Evolutionary conservation across 225 moss, liverwort and hornwort genomes (phyloP).

Genomic region (Physcomitrellopsis africana): DNA sequence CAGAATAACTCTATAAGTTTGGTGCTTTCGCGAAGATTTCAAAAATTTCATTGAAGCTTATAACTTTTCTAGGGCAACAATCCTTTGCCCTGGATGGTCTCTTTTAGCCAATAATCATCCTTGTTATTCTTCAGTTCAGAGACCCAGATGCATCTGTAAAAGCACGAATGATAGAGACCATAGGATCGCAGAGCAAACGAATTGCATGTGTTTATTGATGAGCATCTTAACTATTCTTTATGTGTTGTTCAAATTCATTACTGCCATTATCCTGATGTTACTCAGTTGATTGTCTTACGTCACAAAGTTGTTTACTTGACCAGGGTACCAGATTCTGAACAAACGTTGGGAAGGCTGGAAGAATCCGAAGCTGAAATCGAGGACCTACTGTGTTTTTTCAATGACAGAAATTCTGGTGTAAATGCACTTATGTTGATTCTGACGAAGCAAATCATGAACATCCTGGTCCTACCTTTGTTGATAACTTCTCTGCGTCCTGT

Average conservation of each 20-base stretch:
- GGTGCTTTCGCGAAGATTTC: constrained; percentile 20
- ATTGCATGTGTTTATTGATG: background rate
- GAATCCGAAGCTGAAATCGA: constrained; percentile 94
- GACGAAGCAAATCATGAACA: constrained; percentile 86
- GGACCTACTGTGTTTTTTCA: constrained; percentile 95
- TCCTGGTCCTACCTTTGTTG: constrained; percentile 83
- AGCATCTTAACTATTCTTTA: constrained; percentile 10
- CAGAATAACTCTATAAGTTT: background rate
- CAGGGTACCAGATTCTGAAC: constrained; percentile 83
- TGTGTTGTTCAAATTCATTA: background rate
- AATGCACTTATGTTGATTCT: constrained; percentile 77
- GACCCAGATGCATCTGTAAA: background rate
- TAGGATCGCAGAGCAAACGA: no score
- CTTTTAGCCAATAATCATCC: constrained; percentile 28
- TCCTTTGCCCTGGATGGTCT: constrained; percentile 80
- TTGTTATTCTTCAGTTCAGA: constrained; percentile 8
- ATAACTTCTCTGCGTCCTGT: constrained; percentile 74
- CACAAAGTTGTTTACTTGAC: constrained; percentile 14
- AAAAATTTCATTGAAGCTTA: constrained; percentile 41
- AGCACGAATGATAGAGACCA: background rate
- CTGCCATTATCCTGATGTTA: background rate
- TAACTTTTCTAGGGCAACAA: constrained; percentile 90
- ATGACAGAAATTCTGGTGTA: constrained; percentile 91
- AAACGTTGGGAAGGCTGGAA: constrained; percentile 90
- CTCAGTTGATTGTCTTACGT: constrained; percentile 27